Evolutionary conservation across 495 filamentous ascomycete genomes (phyloP), one percentile per base, ranked within the genome.

Genomic region (Aspergillus baeticus): DNA sequence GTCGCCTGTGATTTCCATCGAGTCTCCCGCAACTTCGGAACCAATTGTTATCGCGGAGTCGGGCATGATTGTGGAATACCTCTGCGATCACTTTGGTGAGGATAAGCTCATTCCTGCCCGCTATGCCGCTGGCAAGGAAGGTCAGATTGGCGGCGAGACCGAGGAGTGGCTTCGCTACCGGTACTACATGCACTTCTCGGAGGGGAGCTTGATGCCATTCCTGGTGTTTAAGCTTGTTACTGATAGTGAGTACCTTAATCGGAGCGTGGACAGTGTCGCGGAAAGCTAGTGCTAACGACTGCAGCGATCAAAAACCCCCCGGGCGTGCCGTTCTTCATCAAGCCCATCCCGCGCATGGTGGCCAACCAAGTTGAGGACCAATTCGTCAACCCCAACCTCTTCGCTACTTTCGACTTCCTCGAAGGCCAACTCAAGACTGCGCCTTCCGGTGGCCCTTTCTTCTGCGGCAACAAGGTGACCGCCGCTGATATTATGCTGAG

Each of bases 401-500:
- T 81, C 41, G 75, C 75, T 11, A 81, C 94, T 47, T 80, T 93
- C 23, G 69, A 68, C 10, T 93, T 95, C 69, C 65, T 96, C 2
- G 90, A 96, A 61, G 67, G 71, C 10, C 87, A 88, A 67, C 74
- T 96, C 10, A 73, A 76, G 13, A 86, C 84, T 0, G 81, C 85
- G 1, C 87, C 87, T 0, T 58, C 77, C 6, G 77, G 78, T 7
- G 89, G 89, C 2, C 67, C 75, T 13, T 96, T 81, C 62, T 70
- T 96, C 13, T 91, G 87, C 62, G 91, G 92, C 5, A 70, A 75
- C 11, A 70, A 84, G 45, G 74, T 97, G 20, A 90, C 88, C 0
- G 84, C 84, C 0, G 92, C 88, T 0, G 92, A 97, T 66, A 88
- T 97, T 37, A 65, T 94, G 63, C 75, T 96, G 71, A 84, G 81